Evolutionary conservation across 2,329 filamentous ascomycete species (phyloP).

Genomic region (Aspergillus carbonarius): DNA sequence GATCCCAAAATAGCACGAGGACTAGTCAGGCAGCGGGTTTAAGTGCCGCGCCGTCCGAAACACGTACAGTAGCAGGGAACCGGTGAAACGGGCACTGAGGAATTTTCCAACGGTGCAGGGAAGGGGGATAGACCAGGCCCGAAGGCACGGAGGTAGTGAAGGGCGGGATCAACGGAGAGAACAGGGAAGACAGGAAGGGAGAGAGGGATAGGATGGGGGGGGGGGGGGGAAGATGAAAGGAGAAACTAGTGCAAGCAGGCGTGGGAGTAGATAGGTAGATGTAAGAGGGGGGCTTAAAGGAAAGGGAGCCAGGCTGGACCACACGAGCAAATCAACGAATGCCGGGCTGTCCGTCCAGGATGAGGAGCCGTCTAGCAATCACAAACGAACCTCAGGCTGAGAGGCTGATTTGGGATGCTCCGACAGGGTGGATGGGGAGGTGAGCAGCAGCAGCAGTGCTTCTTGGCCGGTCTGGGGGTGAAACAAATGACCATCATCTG

Average conservation of each 20-base stretch:
- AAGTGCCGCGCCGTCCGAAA: slow-evolving; percentile 21
- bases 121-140: neutral
- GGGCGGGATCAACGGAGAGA: neutral
- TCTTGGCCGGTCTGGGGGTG: slow-evolving; percentile 6
- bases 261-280: slow-evolving; percentile 8
- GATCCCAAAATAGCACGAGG: slow-evolving; percentile 32
- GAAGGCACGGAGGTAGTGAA: neutral
- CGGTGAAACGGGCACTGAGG: neutral
- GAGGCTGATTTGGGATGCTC: slow-evolving; percentile 6
- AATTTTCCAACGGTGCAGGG: neutral
- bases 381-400: neutral
- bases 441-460: slow-evolving; percentile 3
- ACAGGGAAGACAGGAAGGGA: neutral
- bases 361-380: neutral
- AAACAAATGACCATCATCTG: slow-evolving; percentile 8
- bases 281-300: slow-evolving; percentile 8
- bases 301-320: neutral
- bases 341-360: neutral
- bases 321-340: neutral
- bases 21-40: slow-evolving; percentile 19
- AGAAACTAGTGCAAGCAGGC: neutral
- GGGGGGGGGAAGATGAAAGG: slow-evolving; percentile 4
- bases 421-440: neutral
- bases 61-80: slow-evolving; percentile 5
- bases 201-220: slow-evolving; percentile 4